Conservation (phyloP, 495 filamentous ascomycete genomes). For the Penicillium coprophilum region DNA sequence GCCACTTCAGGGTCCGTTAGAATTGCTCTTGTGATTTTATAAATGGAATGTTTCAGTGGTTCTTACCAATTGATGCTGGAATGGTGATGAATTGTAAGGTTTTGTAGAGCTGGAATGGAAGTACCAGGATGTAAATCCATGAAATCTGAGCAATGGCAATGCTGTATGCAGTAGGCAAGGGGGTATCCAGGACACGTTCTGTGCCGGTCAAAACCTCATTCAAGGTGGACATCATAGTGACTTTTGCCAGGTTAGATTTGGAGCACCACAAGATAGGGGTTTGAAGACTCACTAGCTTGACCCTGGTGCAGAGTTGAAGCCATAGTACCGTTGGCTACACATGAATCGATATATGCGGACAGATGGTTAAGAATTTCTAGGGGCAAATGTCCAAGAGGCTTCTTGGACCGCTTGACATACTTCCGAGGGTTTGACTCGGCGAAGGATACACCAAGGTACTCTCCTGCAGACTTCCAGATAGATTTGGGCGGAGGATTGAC, state of each 20-base stretch:
- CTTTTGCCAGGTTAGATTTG: constrained; percentile 17
- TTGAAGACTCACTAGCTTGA: constrained; percentile 40
- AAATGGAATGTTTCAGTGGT: background rate
- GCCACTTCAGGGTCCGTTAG: constrained; percentile 43
- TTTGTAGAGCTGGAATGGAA: constrained; percentile 78
- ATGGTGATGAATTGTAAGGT: constrained; percentile 74
- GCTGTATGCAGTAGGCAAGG: constrained; percentile 78
- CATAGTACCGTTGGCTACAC: constrained; percentile 56
- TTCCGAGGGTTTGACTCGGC: constrained; percentile 73
- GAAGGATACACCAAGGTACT: constrained; percentile 70
- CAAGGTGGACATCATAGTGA: constrained; percentile 46
- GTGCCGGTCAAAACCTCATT: constrained; percentile 74
- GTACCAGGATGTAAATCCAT: constrained; percentile 78
- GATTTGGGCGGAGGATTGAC: constrained; percentile 48
- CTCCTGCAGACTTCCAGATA: constrained; percentile 60
- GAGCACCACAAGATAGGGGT: background rate
- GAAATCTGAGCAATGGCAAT: constrained; percentile 87
- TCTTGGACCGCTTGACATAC: constrained; percentile 62
- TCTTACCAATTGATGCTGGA: constrained; percentile 69
- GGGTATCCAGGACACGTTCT: constrained; percentile 82
- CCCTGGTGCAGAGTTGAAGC: constrained; percentile 44
- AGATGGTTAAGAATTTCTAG: constrained; percentile 76
- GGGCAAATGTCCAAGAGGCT: constrained; percentile 70
- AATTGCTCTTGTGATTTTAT: background rate
- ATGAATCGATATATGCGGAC: constrained; percentile 61